Evolutionary conservation across 2,329 filamentous ascomycete genomes (phyloP), one percentile per base, ranked within the genome.

Genomic region (Mollisia scopiformis): DNA sequence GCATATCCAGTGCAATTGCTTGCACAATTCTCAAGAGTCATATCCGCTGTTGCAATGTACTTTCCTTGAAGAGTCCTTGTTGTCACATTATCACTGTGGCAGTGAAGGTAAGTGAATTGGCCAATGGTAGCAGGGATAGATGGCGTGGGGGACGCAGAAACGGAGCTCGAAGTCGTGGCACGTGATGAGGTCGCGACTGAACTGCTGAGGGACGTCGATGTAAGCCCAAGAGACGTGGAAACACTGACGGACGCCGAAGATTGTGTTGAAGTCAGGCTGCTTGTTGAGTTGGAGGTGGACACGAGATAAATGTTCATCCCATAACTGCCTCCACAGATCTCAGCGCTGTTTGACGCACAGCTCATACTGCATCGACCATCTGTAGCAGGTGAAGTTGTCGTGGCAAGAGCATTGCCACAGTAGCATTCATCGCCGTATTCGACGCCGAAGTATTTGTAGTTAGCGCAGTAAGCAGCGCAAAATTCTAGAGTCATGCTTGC

Each of bases 21-120:
- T n/a, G 64, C 67, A 53, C 74, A 75, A n/a, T 61, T 67, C 55
- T 74, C 69, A 35, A 74, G 57, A 2, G 71, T 71, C 71, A 74
- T 73, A 46, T 65, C 60, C 19, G 62, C 60, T 23, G 55, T 33
- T n/a, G 58, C 64, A n/a, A 27, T 61, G 46, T 47, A 62, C 47
- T 51, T 57, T 10, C 57, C 63, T 14, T 47, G 11, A 6, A 67
- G 49, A 25, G 65, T 61, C 3, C 65, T 55, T 13, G 46, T 59
- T 7, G 61, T 62, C 13, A 37, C 52, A 25, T 57, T 59, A 50
- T 75, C 74, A 21, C 66, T 70, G 50, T 72, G 74, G 39, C 74
- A 75, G 23, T 72, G 72, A 8, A 73, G 49, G 56, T 70, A 71
- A 16, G 66, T 63, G 49, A 67, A 69, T 11, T 35, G 28, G 19